Evolutionary conservation across 257 asterid species (phyloP), one percentile per base, ranked within the genome.

Genomic region (Gardenia jasminoides): DNA sequence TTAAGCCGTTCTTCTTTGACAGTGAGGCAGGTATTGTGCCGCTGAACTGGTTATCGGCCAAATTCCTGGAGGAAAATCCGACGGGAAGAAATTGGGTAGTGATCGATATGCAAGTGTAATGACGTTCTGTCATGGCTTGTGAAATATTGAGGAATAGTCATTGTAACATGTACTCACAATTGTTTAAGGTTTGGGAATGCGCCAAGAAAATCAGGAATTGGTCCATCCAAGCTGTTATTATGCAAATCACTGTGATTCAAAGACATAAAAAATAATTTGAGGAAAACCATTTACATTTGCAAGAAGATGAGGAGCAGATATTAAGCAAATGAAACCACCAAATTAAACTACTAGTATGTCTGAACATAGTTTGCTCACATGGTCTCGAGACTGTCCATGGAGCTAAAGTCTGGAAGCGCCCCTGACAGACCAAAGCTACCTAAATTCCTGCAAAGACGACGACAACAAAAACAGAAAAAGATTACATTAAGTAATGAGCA

Each of bases 161-260:
- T 36, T 39, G 28, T 56, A 2, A 13, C 22, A 46, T 9, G 24
- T 30, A n/a, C 93, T 86, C 61, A 91, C 97, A 91, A 22, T 78
- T 70, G 31, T 79, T 82, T 84, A 43, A 91, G 92, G 79, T 81
- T 77, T 0, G 93, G 88, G 4, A 90, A 80, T 44, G 84, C 36
- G 71, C 92, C 89, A 24, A 91, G 90, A 62, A 87, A 91, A 76
- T 82, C 87, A n/a, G 97, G 97, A 77, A 91, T 83, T 1, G 87
- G 80, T 56, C 96, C 96, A 19, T n/a, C 26, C 80, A 91, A 70
- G 76, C 86, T 81, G 82, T 91, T 88, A 71, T 85, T 82, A 10
- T 84, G 85, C 77, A 91, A 66, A 78, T 91, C 91, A 80, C 94
- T 89, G 83, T 87, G 80, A 56, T 48, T 39, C 20, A 54, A 17